Evolutionary conservation across 1,284 basidiomycete species (phyloP).

Genomic region (Sanghuangporus baumii): DNA sequence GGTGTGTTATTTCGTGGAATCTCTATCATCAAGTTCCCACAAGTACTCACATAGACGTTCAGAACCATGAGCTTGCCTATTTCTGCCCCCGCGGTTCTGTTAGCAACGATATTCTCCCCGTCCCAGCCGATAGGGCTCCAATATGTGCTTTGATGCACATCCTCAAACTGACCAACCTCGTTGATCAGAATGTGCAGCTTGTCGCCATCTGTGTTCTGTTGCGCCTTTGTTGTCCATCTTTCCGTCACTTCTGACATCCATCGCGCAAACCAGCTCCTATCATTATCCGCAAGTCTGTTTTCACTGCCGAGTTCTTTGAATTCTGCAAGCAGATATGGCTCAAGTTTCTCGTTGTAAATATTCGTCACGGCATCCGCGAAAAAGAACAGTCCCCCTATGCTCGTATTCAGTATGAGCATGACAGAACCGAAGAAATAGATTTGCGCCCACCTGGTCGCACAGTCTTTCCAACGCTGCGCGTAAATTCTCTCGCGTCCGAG

Average conservation of each 20-base stretch:
- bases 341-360: conserved; percentile 1
- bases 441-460: conserved; percentile 9
- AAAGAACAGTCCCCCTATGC: conserved; percentile 13
- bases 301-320: not conserved
- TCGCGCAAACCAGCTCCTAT: conserved; percentile 15
- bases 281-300: not conserved
- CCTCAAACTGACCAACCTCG: conserved; percentile 20
- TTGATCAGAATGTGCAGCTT: conserved; percentile 20
- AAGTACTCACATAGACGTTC: conserved; percentile 10
- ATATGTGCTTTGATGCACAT: conserved; percentile 17
- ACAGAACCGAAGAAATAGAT: not conserved
- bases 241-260: conserved; percentile 16
- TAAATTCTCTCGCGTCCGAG: conserved; percentile 6
- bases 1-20: not conserved
- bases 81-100: conserved; percentile 4
- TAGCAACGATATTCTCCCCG: not conserved
- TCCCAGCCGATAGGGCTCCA: conserved; percentile 16
- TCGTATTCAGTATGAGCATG: not conserved
- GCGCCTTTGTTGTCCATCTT: conserved; percentile 13
- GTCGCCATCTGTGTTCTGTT: conserved; percentile 17
- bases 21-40: not conserved
- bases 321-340: conserved; percentile 2
- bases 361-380: conserved; percentile 12
- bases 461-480: conserved; percentile 8
- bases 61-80: conserved; percentile 15